Evolutionary conservation across 371 early-diverging fungal species (phyloP), one percentile per base, ranked within the genome.

Genomic region (Rozella allomycis): DNA sequence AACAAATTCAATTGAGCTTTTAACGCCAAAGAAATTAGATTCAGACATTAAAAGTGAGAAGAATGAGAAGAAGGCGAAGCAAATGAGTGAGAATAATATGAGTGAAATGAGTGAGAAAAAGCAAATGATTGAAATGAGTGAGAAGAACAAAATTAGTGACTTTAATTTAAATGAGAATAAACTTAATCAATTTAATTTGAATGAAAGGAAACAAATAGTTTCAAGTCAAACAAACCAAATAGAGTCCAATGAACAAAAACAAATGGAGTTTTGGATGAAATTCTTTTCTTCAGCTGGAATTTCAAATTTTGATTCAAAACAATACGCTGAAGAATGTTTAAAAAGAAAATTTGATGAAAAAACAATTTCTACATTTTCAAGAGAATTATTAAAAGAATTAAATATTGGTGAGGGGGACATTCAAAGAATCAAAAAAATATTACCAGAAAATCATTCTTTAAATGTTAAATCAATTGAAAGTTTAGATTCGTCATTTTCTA

Each of bases 211-310:
- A n/a, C n/a, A n/a, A n/a, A n/a, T n/a, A n/a, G n/a, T n/a, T n/a
- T n/a, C n/a, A n/a, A n/a, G n/a, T n/a, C n/a, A n/a, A n/a, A n/a
- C n/a, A n/a, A n/a, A n/a, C n/a, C n/a, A n/a, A n/a, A n/a, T n/a
- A n/a, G n/a, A n/a, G n/a, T n/a, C n/a, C n/a, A n/a, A n/a, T n/a
- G n/a, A n/a, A n/a, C n/a, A n/a, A n/a, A n/a, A n/a, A n/a, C n/a
- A n/a, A n/a, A n/a, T n/a, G n/a, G n/a, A n/a, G n/a, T n/a, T n/a
- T 41, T 90, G 91, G 91, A 68, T 67, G 33, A 79, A 80, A 22
- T 90, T 74, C 52, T 72, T 90, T 30, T 60, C 74, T 39, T 56
- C 62, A 37, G 67, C 74, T 19, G 75, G 72, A 4, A 55, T 86
- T 37, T 63, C 72, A 11, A 56, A 67, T 18, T 61, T 67, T 26